Conservation (phyloP, 2,329 filamentous ascomycete species). For the Colletotrichum gloeosporioides region DNA sequence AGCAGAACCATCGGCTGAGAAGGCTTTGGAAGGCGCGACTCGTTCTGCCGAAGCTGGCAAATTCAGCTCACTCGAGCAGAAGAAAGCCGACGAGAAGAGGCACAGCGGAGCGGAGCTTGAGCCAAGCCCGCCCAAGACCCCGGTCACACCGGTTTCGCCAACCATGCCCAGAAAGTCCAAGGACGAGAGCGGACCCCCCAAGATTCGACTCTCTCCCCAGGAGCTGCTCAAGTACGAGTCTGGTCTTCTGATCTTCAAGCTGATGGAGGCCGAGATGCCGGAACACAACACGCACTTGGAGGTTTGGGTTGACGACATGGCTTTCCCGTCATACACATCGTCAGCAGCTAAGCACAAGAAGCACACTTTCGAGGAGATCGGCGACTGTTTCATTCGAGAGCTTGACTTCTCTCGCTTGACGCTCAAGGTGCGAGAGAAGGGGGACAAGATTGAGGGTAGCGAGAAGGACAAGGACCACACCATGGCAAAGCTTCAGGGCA, state of each 20-base stretch:
- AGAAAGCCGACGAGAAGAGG: slow-evolving; percentile 30
- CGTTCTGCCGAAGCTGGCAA: slow-evolving; percentile 45
- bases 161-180: slow-evolving; percentile 56
- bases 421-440: slow-evolving; percentile 81
- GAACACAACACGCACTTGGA: slow-evolving; percentile 80
- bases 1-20: slow-evolving; percentile 46
- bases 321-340: slow-evolving; percentile 87
- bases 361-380: slow-evolving; percentile 86
- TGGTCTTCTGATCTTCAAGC: slow-evolving; percentile 91
- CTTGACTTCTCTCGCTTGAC: slow-evolving; percentile 96
- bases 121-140: slow-evolving; percentile 40
- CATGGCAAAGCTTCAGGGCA: slow-evolving; percentile 82
- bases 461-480: slow-evolving; percentile 76
- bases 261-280: slow-evolving; percentile 87
- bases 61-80: slow-evolving; percentile 43
- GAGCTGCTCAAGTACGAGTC: slow-evolving; percentile 88
- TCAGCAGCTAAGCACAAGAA: slow-evolving; percentile 73
- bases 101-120: slow-evolving; percentile 23
- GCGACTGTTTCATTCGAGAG: slow-evolving; percentile 94
- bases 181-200: slow-evolving; percentile 65
- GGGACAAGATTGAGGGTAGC: slow-evolving; percentile 67
- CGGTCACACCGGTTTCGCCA: slow-evolving; percentile 49
- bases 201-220: slow-evolving; percentile 78
- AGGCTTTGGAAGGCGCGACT: slow-evolving; percentile 28
- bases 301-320: slow-evolving; percentile 92